Conservation (phyloP, 257 asterid genomes). For the Coffea eugenioides region DNA sequence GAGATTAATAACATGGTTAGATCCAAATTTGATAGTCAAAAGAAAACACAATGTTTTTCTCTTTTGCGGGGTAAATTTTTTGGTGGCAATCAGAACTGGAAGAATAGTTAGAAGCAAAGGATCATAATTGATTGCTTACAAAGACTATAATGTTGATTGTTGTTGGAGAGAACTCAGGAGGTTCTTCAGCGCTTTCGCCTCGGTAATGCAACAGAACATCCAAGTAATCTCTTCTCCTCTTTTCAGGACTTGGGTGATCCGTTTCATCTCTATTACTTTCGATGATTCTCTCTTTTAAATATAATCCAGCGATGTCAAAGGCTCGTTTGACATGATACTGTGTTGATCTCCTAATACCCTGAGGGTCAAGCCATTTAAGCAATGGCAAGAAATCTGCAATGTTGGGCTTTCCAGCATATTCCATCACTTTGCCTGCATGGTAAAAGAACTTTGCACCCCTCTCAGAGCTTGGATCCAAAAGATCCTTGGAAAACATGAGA, state of each 20-base stretch:
- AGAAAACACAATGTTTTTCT: neutral
- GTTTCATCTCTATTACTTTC: no score
- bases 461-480: conserved; percentile 46
- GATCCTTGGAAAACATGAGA: conserved; percentile 61
- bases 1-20: neutral
- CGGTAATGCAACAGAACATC: no score
- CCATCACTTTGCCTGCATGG: conserved; percentile 62
- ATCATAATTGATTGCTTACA: conserved; percentile 33
- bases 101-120: neutral
- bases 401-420: conserved; percentile 61
- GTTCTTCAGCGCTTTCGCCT: no score
- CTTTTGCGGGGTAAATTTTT: no score
- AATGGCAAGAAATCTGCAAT: conserved; percentile 55
- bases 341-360: conserved; percentile 50
- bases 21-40: neutral
- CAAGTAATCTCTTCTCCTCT: no score
- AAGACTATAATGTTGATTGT: conserved; percentile 55
- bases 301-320: no score
- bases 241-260: no score
- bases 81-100: no score
- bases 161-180: no score
- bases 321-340: no score
- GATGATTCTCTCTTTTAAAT: no score
- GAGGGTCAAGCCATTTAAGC: conserved; percentile 56
- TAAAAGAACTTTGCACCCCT: conserved; percentile 59